A percentile compares a stretch with the other conserved stretches of the same genome.
phyloP scores from a whole-genome alignment of 306 rosid genomes.

The Castanopsis chinensis region DNA sequence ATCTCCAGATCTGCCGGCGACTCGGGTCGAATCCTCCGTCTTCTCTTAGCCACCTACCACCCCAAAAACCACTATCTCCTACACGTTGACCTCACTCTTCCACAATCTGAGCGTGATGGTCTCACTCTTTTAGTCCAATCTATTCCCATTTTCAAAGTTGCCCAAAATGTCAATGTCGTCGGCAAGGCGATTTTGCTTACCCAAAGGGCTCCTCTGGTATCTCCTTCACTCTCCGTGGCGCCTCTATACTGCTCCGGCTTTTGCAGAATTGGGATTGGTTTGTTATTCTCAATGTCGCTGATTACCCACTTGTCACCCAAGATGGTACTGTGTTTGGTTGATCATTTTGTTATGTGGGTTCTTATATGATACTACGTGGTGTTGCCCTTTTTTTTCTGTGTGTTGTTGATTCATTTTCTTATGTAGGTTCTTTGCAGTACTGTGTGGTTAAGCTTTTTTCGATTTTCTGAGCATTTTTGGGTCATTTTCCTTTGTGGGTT shows the following conservation, averaged over 20 bases:
- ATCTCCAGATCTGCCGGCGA: conserved; percentile 66
- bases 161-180: conserved; percentile 72
- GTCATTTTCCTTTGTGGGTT: conserved; percentile 1
- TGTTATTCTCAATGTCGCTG: conserved; percentile 55
- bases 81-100: conserved; percentile 72
- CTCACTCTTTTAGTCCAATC: conserved; percentile 62
- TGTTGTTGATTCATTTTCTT: neutral
- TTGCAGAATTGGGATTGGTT: conserved; percentile 88
- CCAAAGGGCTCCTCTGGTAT: conserved; percentile 63
- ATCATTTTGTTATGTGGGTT: neutral
- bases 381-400: neutral
- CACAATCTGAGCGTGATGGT: conserved; percentile 56
- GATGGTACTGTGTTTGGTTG: conserved; percentile 57
- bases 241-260: conserved; percentile 70
- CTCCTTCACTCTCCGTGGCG: conserved; percentile 74
- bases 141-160: conserved; percentile 63
- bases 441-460: neutral
- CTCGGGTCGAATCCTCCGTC: conserved; percentile 49
- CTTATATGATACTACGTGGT: neutral
- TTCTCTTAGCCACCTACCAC: conserved; percentile 60
- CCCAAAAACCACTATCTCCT: conserved; percentile 82
- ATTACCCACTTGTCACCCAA: conserved; percentile 84
- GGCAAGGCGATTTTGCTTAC: conserved; percentile 76
- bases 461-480: neutral
- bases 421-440: conserved; percentile 16